phyloP scores from a whole-genome alignment of 2,329 filamentous ascomycete genomes.

The Biscogniauxia sp. region DNA sequence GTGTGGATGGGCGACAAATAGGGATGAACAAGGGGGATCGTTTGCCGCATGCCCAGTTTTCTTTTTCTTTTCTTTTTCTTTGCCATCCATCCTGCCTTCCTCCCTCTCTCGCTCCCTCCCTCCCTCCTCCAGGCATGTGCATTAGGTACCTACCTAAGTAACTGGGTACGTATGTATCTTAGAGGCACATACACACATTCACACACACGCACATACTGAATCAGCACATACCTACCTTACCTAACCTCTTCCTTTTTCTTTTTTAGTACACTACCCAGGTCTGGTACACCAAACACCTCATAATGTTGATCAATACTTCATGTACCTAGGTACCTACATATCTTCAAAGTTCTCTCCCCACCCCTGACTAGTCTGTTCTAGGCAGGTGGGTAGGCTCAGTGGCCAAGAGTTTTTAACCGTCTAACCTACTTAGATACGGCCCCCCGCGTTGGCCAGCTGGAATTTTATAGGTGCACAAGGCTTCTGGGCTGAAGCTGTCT shows the following conservation, averaged over 20 bases:
- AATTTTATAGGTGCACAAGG: not conserved
- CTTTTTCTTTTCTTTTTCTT: constrained; percentile 3
- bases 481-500: not conserved
- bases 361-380: constrained; percentile 11
- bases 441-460: constrained; percentile 1
- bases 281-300: no score
- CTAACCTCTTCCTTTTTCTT: not conserved
- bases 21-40: constrained; percentile 3
- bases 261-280: not conserved
- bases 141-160: no score
- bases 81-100: constrained; percentile 3
- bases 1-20: constrained; percentile 4
- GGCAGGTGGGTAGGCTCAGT: constrained; percentile 1
- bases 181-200: not conserved
- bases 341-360: not conserved
- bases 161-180: not conserved
- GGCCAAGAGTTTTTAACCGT: not conserved
- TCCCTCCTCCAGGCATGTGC: not conserved
- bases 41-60: constrained; percentile 1
- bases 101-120: constrained; percentile 1
- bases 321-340: no score
- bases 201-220: not conserved
- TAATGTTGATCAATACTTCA: no score
- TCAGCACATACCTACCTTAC: not conserved
- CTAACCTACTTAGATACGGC: constrained; percentile 11